Base-by-base conservation (phyloP, 805 yeast genomes). In the Kluyveromyces aestuarii region DNA sequence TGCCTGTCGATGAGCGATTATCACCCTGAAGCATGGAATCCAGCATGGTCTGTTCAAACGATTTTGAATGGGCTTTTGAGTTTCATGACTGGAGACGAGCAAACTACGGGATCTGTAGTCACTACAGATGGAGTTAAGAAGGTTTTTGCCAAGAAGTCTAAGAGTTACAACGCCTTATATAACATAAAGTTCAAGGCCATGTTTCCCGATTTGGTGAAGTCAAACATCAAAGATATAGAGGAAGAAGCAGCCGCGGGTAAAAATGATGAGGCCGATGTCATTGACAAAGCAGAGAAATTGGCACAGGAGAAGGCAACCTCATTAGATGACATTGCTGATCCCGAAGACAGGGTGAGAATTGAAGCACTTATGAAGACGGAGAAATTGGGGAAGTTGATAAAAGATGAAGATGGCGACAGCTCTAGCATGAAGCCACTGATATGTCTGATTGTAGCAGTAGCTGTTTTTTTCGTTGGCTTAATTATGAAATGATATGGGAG, bases 21-120 rank as follows among this genome's bases (percentile, higher is more conserved):
- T 65, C 98, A 90, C 58, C 96, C 96, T 2, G 93, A 89, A 64
- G 72, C 84, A 1, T 90, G 98, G 98, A 89, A 90, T 64, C 97
- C 98, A 1, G 88, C 95, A 7, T 90, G 97, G 97, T 81, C 89
- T 41, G 96, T 90, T 25, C 73, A 87, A 35, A 89, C 97, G 0
- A 90, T 90, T 18, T 72, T 90, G 56, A 86, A 82, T 10, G 98
- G 97, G 0, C 70, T 90, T 37, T 71, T 90, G 55, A 87, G 96
- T 62, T 90, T 90, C 60, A 90, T 90, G 98, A 87, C 95, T 0
- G 83, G 93, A 9, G 78, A 79, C 50, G 97, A 90, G 56, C 69
- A 76, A 25, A 87, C 96, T 1, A 83, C 96, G 0, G 97, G 97
- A 0, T 81, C 91, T 8, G 79, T 89, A 11, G 70, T 67, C 8